Conservation (phyloP, 2,329 filamentous ascomycete genomes). For the Macrophomina pseudophaseolina region DNA sequence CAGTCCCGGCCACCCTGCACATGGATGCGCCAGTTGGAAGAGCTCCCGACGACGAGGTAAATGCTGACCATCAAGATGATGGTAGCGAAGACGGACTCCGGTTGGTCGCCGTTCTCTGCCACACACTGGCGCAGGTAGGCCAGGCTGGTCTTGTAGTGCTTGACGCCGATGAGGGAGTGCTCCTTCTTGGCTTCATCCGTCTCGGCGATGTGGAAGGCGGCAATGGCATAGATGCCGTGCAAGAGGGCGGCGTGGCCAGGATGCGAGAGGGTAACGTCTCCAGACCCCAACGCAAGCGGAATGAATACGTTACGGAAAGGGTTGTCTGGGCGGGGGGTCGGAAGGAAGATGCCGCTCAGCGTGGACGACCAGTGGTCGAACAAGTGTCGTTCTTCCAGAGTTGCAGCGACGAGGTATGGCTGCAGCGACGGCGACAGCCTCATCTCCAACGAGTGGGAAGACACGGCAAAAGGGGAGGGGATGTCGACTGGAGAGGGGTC, state of each 20-base stretch:
- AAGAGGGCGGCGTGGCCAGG: slow-evolving; percentile 20
- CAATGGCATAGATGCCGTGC: slow-evolving; percentile 24
- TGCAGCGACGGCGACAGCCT: neutral
- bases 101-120: neutral
- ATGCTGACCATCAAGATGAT: slow-evolving; percentile 18
- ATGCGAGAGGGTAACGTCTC: neutral
- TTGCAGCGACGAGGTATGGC: slow-evolving; percentile 10
- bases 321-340: slow-evolving; percentile 11
- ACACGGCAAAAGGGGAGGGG: neutral
- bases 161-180: slow-evolving; percentile 11
- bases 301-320: slow-evolving; percentile 22
- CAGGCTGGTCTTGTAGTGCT: slow-evolving; percentile 23
- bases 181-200: neutral
- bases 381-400: neutral
- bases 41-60: slow-evolving; percentile 18
- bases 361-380: slow-evolving; percentile 24
- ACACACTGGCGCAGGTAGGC: slow-evolving; percentile 18
- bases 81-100: slow-evolving; percentile 23
- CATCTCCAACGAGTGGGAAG: neutral
- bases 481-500: neutral
- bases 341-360: slow-evolving; percentile 18
- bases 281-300: slow-evolving; percentile 12
- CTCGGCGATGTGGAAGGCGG: slow-evolving; percentile 24
- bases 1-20: slow-evolving; percentile 24
- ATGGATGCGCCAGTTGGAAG: slow-evolving; percentile 24